phyloP scores from a whole-genome alignment of 768 basidiomycete species.

The Rhodotorula toruloides region DNA sequence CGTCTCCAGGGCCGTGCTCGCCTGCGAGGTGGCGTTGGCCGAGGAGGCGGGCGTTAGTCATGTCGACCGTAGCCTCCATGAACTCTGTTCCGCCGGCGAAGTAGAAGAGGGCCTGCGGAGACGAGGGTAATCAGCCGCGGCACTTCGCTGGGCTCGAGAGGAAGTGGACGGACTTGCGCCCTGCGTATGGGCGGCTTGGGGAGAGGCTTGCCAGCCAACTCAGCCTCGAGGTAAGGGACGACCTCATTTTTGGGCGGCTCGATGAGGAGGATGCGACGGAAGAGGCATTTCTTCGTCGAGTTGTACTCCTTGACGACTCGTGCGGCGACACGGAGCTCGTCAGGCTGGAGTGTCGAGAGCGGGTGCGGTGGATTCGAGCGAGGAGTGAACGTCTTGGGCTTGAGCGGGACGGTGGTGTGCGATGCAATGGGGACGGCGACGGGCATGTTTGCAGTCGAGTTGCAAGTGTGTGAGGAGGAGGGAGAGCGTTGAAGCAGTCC shows the following conservation, averaged over 20 bases:
- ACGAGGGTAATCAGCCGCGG: too few relatives aligned
- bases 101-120: constrained; percentile 23
- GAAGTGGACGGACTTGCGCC: not conserved
- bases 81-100: not conserved
- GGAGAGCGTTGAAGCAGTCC: too few relatives aligned
- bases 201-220: constrained; percentile 10
- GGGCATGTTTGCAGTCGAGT: too few relatives aligned
- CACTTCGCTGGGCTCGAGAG: not conserved
- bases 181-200: constrained; percentile 3
- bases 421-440: too few relatives aligned
- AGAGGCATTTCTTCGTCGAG: constrained; percentile 4
- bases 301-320: constrained; percentile 10
- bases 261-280: constrained; percentile 7
- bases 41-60: not conserved
- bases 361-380: too few relatives aligned
- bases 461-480: too few relatives aligned
- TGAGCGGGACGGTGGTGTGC: too few relatives aligned
- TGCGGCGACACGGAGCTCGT: constrained; percentile 2
- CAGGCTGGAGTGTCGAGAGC: constrained; percentile 3
- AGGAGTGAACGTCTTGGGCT: too few relatives aligned
- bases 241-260: constrained; percentile 24
- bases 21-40: constrained; percentile 7
- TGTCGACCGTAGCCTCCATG: constrained; percentile 11
- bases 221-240: constrained; percentile 15
- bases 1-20: constrained; percentile 13